Base-by-base conservation (phyloP, 306 rosid genomes). In the Senna tora region DNA sequence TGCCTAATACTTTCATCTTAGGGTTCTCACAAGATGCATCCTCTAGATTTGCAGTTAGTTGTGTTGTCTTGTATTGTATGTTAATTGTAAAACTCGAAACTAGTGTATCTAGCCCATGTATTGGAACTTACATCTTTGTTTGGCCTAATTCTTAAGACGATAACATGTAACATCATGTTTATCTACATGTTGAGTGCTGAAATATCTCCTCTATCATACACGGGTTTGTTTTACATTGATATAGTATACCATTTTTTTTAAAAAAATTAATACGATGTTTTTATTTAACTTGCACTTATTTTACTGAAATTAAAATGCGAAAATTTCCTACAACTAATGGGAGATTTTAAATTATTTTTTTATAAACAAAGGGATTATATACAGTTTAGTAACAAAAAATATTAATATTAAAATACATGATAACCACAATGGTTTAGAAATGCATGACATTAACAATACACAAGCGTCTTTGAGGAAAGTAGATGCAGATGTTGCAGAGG, bases 41-140 rank as follows among this genome's bases (percentile, higher is more conserved):
- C 41, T 6, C 73, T 62, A 76, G 69, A 50, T 60, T 69, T 82
- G 79, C 58, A 67, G 71, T 69, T 82, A 75, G 82, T 53, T 67
- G 79, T 67, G 79, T 67, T 63, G 36, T 72, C 65, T 34, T 39
- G 30, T 53, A 67, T 79, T 17, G 32, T 53, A 72, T 68, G 53
- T 58, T 69, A 64, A 47, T 21, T 67, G 65, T 34, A 72, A 46
- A 62, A 28, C 72, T 32, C 13, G 17, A 11, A 8, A 33, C 6
- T 47, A 72, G 69, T 67, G 87, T 75, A 83, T 61, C 19, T 71
- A 66, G 68, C 75, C 64, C 22, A n/a, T 30, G 46, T 13, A 49
- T 50, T 70, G 67, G 47, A 72, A 53, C 66, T 5, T 39, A 30
- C 47, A 41, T 28, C 34, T 9, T 11, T 22, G 19, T 65, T 41